phyloP scores from a whole-genome alignment of 495 filamentous ascomycete genomes.

The Geoglossum glabrum region DNA sequence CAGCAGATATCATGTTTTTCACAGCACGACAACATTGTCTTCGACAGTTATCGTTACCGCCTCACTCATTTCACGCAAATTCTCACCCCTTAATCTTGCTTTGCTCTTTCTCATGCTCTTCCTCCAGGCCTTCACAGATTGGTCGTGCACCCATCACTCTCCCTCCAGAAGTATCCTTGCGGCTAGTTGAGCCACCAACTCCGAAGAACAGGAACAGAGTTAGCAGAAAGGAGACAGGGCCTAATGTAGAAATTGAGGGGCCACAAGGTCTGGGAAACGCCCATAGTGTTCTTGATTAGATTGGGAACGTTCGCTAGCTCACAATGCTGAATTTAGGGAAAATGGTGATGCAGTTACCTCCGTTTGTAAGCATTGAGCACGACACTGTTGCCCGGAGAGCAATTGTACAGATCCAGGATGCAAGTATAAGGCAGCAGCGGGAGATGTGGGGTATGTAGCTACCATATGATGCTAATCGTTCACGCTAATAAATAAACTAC shows the following conservation, averaged over 20 bases:
- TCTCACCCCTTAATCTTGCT: constrained; percentile 27
- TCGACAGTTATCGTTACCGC: constrained; percentile 22
- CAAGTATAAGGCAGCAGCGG: constrained; percentile 46
- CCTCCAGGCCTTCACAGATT: constrained; percentile 52
- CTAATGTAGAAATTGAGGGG: constrained; percentile 47
- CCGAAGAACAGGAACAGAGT: constrained; percentile 27
- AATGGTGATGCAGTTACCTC: constrained; percentile 49
- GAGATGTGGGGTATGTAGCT: constrained; percentile 85
- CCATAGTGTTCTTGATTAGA: neutral
- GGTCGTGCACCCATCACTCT: constrained; percentile 64
- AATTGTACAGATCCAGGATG: constrained; percentile 44
- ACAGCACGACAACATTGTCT: constrained; percentile 26
- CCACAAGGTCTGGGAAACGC: constrained; percentile 39
- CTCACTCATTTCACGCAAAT: constrained; percentile 55
- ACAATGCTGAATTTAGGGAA: constrained; percentile 28
- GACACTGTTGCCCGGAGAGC: constrained; percentile 39
- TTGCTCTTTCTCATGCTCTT: constrained; percentile 52
- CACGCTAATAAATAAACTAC: constrained; percentile 1
- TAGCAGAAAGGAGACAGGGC: constrained; percentile 31
- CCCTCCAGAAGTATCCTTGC: constrained; percentile 62
- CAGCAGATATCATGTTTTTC: constrained; percentile 23
- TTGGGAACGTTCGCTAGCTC: neutral
- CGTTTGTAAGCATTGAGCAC: constrained; percentile 48
- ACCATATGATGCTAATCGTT: neutral
- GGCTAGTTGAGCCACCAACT: constrained; percentile 36